phyloP scores from a whole-genome alignment of 306 rosid genomes.

The Senna siamea region DNA sequence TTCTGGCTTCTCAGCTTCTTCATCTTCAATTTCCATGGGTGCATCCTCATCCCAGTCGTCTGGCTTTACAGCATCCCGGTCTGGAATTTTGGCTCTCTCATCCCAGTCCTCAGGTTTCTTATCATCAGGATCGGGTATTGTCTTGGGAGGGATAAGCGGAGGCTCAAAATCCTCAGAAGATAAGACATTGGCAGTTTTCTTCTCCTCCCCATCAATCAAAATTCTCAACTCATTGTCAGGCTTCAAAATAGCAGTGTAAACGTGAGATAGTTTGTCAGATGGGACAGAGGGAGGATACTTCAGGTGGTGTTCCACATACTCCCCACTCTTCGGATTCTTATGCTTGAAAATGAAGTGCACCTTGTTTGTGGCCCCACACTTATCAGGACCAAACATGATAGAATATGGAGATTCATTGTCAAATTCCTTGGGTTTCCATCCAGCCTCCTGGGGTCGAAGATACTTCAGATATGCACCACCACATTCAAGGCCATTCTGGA shows the following conservation, averaged over 20 bases:
- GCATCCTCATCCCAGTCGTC: conserved; percentile 99
- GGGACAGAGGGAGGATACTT: conserved; percentile 87
- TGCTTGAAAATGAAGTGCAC: conserved; percentile 96
- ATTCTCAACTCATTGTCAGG: conserved; percentile 53
- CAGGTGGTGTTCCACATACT: conserved; percentile 85
- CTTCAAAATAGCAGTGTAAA: conserved; percentile 79
- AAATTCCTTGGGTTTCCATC: conserved; percentile 86
- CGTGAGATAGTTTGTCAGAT: conserved; percentile 82
- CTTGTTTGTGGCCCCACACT: conserved; percentile 92
- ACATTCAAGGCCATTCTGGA: conserved; percentile 93
- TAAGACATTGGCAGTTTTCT: conserved; percentile 57
- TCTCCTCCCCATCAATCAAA: conserved; percentile 62
- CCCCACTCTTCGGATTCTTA: conserved; percentile 85
- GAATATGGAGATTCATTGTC: conserved; percentile 85
- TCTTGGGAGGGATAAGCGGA: conserved; percentile 78
- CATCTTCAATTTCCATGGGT: conserved; percentile 83
- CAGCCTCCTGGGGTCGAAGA: conserved; percentile 83
- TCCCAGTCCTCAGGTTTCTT: conserved; percentile 99
- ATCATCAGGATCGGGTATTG: conserved; percentile 93
- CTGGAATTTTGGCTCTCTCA: conserved; percentile 84
- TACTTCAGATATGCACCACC: conserved; percentile 96
- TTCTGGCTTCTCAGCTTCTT: conserved; percentile 91
- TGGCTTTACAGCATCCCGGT: conserved; percentile 81
- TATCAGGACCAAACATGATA: conserved; percentile 97
- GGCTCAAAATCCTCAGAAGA: conserved; percentile 90